A percentile compares a stretch with the other conserved stretches of the same genome.
Evolutionary conservation across 768 basidiomycete genomes (phyloP).

Genomic region (Hericium rajendrae): DNA sequence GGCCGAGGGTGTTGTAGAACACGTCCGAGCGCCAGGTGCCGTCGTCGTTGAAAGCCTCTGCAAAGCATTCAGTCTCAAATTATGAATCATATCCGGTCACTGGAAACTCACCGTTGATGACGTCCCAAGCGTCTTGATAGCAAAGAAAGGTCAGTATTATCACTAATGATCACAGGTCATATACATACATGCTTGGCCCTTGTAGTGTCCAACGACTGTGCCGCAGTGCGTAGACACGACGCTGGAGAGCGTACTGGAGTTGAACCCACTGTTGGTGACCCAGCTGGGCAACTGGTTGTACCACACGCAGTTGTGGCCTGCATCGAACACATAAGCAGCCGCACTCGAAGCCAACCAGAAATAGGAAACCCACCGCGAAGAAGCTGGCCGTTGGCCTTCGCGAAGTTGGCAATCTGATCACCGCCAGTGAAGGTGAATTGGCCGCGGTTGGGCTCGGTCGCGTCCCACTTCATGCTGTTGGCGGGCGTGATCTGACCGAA

Average conservation of each 20-base stretch:
- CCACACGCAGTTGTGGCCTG: constrained; percentile 34
- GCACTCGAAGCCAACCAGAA: background rate
- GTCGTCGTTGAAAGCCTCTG: constrained; percentile 49
- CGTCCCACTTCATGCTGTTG: constrained; percentile 43
- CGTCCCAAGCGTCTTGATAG: constrained; percentile 37
- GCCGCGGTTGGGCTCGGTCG: constrained; percentile 40
- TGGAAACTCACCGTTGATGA: constrained; percentile 34
- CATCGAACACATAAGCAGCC: background rate
- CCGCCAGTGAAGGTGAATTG: constrained; percentile 37
- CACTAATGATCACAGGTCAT: background rate
- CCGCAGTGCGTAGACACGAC: constrained; percentile 15
- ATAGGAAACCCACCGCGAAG: background rate
- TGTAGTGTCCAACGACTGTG: constrained; percentile 43
- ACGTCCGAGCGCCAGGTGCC: constrained; percentile 44
- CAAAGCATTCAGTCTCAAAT: constrained; percentile 30
- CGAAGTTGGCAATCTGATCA: constrained; percentile 35
- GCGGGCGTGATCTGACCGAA: constrained; percentile 37
- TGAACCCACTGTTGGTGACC: constrained; percentile 5
- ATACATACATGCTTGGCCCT: constrained; percentile 34
- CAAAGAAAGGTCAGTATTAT: constrained; percentile 13
- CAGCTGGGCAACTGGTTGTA: constrained; percentile 22
- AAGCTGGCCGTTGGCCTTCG: constrained; percentile 17
- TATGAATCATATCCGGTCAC: background rate
- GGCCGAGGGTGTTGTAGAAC: constrained; percentile 45
- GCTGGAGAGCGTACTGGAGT: background rate